Conservation (phyloP, 2,329 filamentous ascomycete species). For the Fusarium sp. region DNA sequence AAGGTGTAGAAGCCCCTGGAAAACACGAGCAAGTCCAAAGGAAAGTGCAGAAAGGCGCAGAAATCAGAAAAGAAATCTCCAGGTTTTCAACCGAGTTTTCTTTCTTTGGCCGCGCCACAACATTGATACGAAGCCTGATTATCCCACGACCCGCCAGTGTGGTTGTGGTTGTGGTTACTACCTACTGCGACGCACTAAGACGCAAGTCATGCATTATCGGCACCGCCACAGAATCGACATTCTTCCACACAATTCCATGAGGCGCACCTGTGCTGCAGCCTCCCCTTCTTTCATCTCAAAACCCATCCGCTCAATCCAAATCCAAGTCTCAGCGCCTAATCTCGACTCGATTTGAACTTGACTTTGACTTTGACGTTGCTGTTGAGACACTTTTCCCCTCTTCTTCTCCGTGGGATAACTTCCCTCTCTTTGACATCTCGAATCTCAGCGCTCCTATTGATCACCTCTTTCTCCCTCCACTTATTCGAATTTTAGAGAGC, state of each 20-base stretch:
- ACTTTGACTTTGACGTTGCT: conserved; percentile 27
- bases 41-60: background rate
- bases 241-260: conserved; percentile 60
- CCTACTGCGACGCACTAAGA: conserved; percentile 22
- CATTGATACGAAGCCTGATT: conserved; percentile 12
- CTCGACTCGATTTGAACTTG: conserved; percentile 35
- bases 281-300: conserved; percentile 48
- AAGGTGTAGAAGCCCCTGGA: conserved; percentile 29
- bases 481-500: conserved; percentile 43
- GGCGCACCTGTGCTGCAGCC: conserved; percentile 52
- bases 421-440: conserved; percentile 5
- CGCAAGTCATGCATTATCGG: conserved; percentile 49
- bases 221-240: conserved; percentile 57
- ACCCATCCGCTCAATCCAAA: conserved; percentile 40
- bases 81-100: background rate
- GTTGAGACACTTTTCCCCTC: conserved; percentile 34
- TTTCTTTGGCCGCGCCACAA: conserved; percentile 3
- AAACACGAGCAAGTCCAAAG: conserved; percentile 4
- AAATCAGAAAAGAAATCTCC: background rate
- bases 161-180: conserved; percentile 7
- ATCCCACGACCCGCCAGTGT: conserved; percentile 14
- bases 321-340: conserved; percentile 38
- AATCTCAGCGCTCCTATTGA: conserved; percentile 16
- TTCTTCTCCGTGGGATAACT: conserved; percentile 21
- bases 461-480: conserved; percentile 31